Percentiles rank a stretch among this genome's conserved stretches.
Evolutionary conservation across 2,329 filamentous ascomycete species (phyloP).

Genomic region (Fusarium equiseti): DNA sequence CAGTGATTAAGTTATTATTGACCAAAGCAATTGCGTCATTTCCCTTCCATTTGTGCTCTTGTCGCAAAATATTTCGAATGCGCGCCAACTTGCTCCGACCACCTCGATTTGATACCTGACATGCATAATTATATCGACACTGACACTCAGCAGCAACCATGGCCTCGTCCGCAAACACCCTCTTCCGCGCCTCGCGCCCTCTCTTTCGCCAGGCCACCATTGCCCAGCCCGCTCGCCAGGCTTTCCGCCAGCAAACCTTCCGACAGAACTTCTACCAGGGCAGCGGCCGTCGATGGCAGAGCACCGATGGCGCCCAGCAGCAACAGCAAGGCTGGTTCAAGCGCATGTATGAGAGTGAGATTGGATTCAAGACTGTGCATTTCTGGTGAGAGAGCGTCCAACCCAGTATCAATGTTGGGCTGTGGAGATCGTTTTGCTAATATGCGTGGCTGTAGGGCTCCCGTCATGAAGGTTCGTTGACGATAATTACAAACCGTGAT

Average conservation of each 20-base stretch:
- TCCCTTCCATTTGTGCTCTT: background rate
- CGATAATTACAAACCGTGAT: background rate
- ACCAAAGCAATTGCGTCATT: slow-evolving; percentile 8
- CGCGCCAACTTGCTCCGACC: slow-evolving; percentile 6
- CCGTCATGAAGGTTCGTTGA: slow-evolving; percentile 80
- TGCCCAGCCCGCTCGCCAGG: slow-evolving; percentile 65
- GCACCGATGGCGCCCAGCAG: slow-evolving; percentile 67
- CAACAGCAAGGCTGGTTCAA: slow-evolving; percentile 70
- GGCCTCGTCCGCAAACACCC: slow-evolving; percentile 61
- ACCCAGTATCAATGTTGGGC: background rate
- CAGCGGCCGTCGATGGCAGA: slow-evolving; percentile 72
- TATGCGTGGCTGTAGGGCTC: slow-evolving; percentile 71
- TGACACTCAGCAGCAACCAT: slow-evolving; percentile 49
- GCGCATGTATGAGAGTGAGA: slow-evolving; percentile 84
- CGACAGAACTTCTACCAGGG: slow-evolving; percentile 57
- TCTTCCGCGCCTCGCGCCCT: slow-evolving; percentile 68
- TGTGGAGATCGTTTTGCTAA: slow-evolving; percentile 37
- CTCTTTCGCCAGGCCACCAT: slow-evolving; percentile 67
- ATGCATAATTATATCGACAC: slow-evolving; percentile 9
- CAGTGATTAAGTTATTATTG: background rate
- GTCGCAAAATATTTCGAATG: slow-evolving; percentile 4
- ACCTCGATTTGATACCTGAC: slow-evolving; percentile 2
- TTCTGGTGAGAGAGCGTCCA: slow-evolving; percentile 76
- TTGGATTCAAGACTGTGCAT: slow-evolving; percentile 93
- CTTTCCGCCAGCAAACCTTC: slow-evolving; percentile 62